Conservation (phyloP, 805 yeast species). For the Yamadazyma kitorensis region DNA sequence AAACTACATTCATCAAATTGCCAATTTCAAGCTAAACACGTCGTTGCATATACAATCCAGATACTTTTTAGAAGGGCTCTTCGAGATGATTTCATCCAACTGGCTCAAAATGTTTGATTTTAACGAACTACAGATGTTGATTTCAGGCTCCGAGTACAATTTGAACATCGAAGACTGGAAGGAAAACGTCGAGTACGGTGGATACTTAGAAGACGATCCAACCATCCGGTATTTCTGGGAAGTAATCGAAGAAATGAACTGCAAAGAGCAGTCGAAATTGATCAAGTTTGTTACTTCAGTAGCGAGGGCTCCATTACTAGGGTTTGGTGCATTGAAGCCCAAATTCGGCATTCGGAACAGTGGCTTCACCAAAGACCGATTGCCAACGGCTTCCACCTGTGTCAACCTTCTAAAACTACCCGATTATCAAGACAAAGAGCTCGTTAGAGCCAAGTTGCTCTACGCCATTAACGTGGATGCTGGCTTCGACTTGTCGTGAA, state of each 20-base stretch:
- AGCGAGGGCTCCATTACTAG: constrained; percentile 86
- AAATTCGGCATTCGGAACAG: constrained; percentile 74
- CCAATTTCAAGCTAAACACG: constrained; percentile 75
- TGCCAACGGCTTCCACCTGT: constrained; percentile 95
- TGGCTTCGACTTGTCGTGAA: constrained; percentile 83
- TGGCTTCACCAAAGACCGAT: constrained; percentile 52
- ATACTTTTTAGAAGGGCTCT: constrained; percentile 68
- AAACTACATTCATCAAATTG: constrained; percentile 71
- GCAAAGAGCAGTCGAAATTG: constrained; percentile 61
- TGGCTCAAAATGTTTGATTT: constrained; percentile 90
- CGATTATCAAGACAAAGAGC: constrained; percentile 61
- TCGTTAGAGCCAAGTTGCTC: constrained; percentile 60
- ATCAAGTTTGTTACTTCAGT: constrained; percentile 91
- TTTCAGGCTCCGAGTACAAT: constrained; percentile 72
- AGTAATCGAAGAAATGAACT: constrained; percentile 63
- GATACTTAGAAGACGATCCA: constrained; percentile 50
- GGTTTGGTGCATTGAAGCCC: constrained; percentile 74
- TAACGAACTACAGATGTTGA: constrained; percentile 75
- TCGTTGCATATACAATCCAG: constrained; percentile 56
- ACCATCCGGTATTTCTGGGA: constrained; percentile 74
- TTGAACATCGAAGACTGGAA: constrained; percentile 71
- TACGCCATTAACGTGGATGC: constrained; percentile 82
- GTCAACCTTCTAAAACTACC: constrained; percentile 85
- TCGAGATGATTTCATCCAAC: constrained; percentile 59
- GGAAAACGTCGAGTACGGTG: constrained; percentile 62